Base-by-base conservation (phyloP, 257 asterid genomes). In the Knoxia roxburghii region DNA sequence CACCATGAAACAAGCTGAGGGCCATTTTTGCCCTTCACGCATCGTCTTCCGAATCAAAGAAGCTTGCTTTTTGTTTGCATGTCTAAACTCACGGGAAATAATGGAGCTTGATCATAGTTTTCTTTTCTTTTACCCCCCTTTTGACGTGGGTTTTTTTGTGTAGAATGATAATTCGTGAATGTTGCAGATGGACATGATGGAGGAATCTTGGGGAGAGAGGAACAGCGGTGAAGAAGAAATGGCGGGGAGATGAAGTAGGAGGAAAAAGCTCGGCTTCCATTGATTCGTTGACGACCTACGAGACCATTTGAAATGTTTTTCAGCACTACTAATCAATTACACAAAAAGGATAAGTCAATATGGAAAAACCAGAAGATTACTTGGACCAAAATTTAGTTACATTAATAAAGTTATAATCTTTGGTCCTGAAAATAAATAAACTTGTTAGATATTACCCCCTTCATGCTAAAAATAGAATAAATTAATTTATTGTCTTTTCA, bases 191-290 rank as follows among this genome's bases (percentile, higher is more conserved):
- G 26, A 69, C n/a, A 15, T n/a, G 68, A 69, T 11, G 14, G 40
- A 53, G 26, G 52, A 49, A 63, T 0, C 23, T 33, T 62, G 56
- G 64, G 57, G 61, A 57, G 45, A 46, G 71, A 61, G 39, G 54
- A 53, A 41, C 54, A 48, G 73, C 27, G 67, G 76, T 69, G 78
- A 30, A 29, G 84, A 79, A 84, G 91, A 86, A 85, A 88, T 82
- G 97, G 97, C 83, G 89, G 88, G 85, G 91, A 86, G 96, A 41
- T 73, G 84, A 86, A 84, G 64, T 81, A 77, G 95, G 56, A 50
- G 21, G 56, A 48, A 61, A 51, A 33, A 32, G 49, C 60, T 32
- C 70, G 26, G 20, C 20, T 32, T 59, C 15, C 64, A n/a, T 45
- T 63, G 39, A 27, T 63, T 26, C 40, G 29, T 63, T 63, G 41